Base-by-base conservation (phyloP, 208 protist genomes). In the Leishmania mexicana region DNA sequence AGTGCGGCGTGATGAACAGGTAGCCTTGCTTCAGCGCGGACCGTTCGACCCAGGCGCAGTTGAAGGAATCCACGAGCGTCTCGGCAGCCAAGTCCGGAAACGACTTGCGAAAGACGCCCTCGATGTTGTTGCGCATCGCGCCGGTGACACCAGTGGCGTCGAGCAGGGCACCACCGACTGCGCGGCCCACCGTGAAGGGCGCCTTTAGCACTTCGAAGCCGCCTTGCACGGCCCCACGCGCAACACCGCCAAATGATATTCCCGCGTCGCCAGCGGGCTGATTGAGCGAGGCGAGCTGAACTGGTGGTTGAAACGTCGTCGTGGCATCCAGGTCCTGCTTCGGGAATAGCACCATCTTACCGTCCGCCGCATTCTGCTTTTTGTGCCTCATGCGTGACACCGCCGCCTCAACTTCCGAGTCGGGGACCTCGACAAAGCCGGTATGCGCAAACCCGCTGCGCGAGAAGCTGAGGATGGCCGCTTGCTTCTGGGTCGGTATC, bases 211-310 rank as follows among this genome's bases (percentile, higher is more conserved):
- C 85, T 73, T 89, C 90, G 19, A 91, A 87, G 42, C 90, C 94
- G 21, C 93, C 93, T 21, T 91, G 88, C 80, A 95, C 79, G 15
- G 89, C 92, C 2, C 87, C 91, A 2, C 88, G 82, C 10, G 91
- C 91, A 31, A 95, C 88, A 31, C 87, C 88, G 57, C 89, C 87
- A n/a, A 95, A 45, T 2, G 73, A 89, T 68, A 87, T 83, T 28
- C 83, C 85, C 21, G 17, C n/a, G 45, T 80, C 74, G 8, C 53
- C 72, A 10, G 83, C 81, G 10, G 89, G 92, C 75, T 90, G 74
- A 24, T 86, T 83, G 2, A 97, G 89, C 38, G 87, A 90, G 64
- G 93, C 93, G 65, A 97, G 79, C 85, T 97, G 90, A 54, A 95
- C 92, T 10, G 86, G 89, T 3, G 92, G 86, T 42, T 92, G 85